Percentiles rank a stretch among this genome's conserved stretches.
These are phyloP conservation scores for Dendrobium huoshanense DNA, from an alignment of 106 monocot genomes.

Conservation along the genomic window DNA sequence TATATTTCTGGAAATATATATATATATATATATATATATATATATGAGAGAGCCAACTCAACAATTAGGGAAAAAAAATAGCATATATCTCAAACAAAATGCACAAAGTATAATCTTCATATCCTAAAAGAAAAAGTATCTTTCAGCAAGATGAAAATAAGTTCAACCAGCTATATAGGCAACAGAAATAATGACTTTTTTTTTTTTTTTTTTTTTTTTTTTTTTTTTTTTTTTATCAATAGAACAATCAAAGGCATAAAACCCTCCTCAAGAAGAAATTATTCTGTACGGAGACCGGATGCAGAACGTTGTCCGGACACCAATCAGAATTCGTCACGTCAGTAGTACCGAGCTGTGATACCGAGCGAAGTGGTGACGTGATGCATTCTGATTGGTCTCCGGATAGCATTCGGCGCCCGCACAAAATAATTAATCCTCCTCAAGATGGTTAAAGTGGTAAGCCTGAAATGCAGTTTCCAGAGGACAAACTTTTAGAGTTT, in stretches of 20 bases:
- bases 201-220: too few species aligned
- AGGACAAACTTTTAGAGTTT: background rate
- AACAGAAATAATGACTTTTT: background rate
- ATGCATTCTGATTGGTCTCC: too few species aligned
- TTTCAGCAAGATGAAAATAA: constrained; percentile 1
- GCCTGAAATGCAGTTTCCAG: background rate
- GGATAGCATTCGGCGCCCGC: too few species aligned
- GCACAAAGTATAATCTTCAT: background rate
- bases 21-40: background rate
- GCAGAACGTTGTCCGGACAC: too few species aligned
- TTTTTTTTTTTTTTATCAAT: too few species aligned
- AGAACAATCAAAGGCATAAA: too few species aligned
- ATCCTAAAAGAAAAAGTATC: background rate
- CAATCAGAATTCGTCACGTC: too few species aligned
- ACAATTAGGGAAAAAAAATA: background rate
- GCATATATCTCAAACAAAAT: background rate
- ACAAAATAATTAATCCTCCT: too few species aligned
- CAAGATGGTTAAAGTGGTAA: background rate
- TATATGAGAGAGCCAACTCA: background rate
- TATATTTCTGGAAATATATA: constrained; percentile 41
- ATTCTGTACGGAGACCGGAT: too few species aligned
- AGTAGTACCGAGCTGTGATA: too few species aligned
- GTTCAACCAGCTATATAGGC: background rate
- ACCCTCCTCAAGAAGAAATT: too few species aligned
- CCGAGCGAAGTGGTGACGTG: too few species aligned